These are phyloP conservation scores for Harringtonia lauricola DNA, from an alignment of 2,329 filamentous ascomycete genomes.

Conservation along the genomic window DNA sequence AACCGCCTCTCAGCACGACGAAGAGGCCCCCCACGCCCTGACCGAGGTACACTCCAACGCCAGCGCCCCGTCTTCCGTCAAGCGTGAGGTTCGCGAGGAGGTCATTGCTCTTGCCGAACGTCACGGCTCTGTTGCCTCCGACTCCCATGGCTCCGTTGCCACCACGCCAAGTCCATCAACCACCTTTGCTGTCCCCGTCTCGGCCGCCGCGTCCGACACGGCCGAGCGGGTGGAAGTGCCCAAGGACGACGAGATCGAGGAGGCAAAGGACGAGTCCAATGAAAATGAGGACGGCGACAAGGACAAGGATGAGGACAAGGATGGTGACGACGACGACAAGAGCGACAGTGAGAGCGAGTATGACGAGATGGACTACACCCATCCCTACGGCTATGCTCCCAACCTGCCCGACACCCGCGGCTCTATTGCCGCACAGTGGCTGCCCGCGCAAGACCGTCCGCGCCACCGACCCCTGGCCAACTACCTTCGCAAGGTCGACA, in stretches of 20 bases:
- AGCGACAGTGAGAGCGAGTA: conserved; percentile 14
- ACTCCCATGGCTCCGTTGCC: background rate
- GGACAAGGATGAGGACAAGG: background rate
- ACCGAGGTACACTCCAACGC: background rate
- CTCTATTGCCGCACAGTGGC: conserved; percentile 53
- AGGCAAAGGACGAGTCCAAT: background rate
- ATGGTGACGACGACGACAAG: background rate
- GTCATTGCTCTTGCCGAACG: background rate
- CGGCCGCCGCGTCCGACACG: background rate
- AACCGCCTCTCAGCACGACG: background rate
- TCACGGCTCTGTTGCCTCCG: background rate
- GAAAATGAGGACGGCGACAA: conserved; percentile 1
- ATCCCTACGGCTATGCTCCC: conserved; percentile 20
- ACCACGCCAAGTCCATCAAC: conserved; percentile 1
- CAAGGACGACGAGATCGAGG: background rate
- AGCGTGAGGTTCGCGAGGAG: background rate
- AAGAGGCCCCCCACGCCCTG: too few relatives aligned
- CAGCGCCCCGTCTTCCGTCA: background rate
- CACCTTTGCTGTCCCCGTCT: background rate
- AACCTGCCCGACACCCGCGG: conserved; percentile 26
- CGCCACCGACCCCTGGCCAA: conserved; percentile 54
- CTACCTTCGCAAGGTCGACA: conserved; percentile 71
- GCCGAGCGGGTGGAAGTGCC: conserved; percentile 1
- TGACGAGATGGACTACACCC: conserved; percentile 31
- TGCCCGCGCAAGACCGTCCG: conserved; percentile 57